Base-by-base conservation (phyloP, 768 basidiomycete species). In the Dendrothele bispora region DNA sequence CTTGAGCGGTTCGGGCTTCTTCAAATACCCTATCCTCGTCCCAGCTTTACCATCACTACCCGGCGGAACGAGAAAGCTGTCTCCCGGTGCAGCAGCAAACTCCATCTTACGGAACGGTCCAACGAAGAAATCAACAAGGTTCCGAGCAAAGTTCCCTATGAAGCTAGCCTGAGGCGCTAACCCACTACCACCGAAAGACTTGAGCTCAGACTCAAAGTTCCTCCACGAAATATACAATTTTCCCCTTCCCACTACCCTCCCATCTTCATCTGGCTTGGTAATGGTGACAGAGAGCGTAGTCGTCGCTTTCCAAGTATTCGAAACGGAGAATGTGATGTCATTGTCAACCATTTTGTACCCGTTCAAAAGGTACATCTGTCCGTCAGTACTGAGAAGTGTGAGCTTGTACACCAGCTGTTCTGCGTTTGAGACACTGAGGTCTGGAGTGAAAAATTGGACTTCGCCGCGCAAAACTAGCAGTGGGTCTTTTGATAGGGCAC, bases 241-340 rank as follows among this genome's bases (percentile, higher is more conserved):
- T 24, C 53, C 53, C 17, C 53, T 40, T 20, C 46, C 55, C 14
- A 55, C 47, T 5, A 52, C 36, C 44, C 20, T 32, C 20, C n/a
- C 48, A 21, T 15, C n/a, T 21, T 37, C 36, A 43, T 25, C 48
- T 39, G 7, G 34, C 11, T 36, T 39, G 34, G 14, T 52, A n/a
- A 57, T 46, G 5, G 53, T 57, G 3, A 50, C 48, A 49, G 48
- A 48, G 14, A 57, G 34, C 28, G 55, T 55, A 32, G 53, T 54
- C 17, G 50, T 49, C 26, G 53, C 53, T 40, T 47, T 51, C 55
- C 53, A 54, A 24, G 46, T 48, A 21, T 42, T 27, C 25, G 39
- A 34, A 17, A 22, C 26, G 18, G 50, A 52, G 45, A 54, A 52
- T 8, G 50, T 34, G 20, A 52, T 29, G 3, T n/a, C 25, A 17